Evolutionary conservation across 768 basidiomycete genomes (phyloP), one percentile per base, ranked within the genome.

Genomic region (Steccherinum ochraceum): DNA sequence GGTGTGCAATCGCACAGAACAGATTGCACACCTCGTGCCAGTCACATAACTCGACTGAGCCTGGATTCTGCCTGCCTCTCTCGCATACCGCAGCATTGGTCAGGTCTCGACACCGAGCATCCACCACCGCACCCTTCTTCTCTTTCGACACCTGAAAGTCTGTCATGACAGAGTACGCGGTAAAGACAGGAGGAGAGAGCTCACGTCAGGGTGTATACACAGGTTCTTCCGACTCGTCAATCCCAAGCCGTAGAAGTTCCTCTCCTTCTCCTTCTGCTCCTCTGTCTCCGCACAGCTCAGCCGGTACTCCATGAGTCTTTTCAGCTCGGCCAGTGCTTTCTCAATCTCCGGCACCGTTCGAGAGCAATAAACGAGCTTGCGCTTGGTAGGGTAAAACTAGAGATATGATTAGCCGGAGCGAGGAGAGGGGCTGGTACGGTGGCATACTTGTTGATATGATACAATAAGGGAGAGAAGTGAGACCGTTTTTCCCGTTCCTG

Each of bases 271-370:
- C 54, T 74, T 81, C 56, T 87, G 73, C 55, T 86, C 88, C 21
- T 83, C 79, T 1, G 80, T 85, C 60, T 89, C 89, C 11, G 86
- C 86, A 54, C 70, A 75, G 7, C 74, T 69, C 57, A 83, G 76
- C 40, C 96, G 84, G 67, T 98, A 98, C 21, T 81, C 82, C 82
- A 99, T 90, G 19, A 99, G 71, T 46, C 95, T 75, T 65, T 97
- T 96, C 64, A 99, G 70, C 69, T 99, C 96, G 3, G 93, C 83
- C 52, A 99, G 73, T 0, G 95, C 96, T 66, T 99, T 99, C 67
- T 99, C 96, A 56, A 99, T 99, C 71, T 99, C 96, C 2, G 96
- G 96, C 7, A 99, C 96, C 10, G 96, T 99, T 61, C 96, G 93
- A 10, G 96, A 98, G 67, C 96, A 99, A 67, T 99, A 99, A 54